A percentile compares a stretch with the other conserved stretches of the same genome.
phyloP scores from a whole-genome alignment of 768 basidiomycete genomes.

The Leccinum fibrillosum region DNA sequence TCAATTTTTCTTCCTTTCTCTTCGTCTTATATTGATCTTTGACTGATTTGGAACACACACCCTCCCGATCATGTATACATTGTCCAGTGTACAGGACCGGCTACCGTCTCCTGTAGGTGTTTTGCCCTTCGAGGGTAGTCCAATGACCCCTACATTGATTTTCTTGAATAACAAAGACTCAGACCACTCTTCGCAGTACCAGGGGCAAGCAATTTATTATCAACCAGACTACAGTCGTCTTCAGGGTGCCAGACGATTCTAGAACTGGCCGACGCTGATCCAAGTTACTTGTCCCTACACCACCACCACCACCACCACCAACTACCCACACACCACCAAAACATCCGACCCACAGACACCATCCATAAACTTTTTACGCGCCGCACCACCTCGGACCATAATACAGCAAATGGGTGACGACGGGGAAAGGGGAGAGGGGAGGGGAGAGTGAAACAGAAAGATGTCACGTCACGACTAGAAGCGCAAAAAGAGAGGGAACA shows the following conservation, averaged over 20 bases:
- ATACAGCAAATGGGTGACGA: conserved; percentile 8
- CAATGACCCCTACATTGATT: neutral
- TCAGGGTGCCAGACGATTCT: conserved; percentile 7
- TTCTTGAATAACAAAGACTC: neutral
- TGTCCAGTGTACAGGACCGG: neutral
- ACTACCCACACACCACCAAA: conserved; percentile 7
- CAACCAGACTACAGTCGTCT: conserved; percentile 5
- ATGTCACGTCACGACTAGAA: conserved; percentile 22
- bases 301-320: neutral
- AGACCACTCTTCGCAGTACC: neutral
- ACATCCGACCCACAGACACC: conserved; percentile 13
- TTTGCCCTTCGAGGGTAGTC: neutral
- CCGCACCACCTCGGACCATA: conserved; percentile 17
- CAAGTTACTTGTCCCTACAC: conserved; percentile 7
- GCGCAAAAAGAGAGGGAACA: conserved; percentile 8
- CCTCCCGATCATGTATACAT: neutral
- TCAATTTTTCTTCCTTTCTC: neutral
- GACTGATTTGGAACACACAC: neutral
- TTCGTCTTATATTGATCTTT: neutral
- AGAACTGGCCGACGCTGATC: conserved; percentile 1
- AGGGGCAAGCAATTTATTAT: conserved; percentile 7
- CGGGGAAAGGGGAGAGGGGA: neutral
- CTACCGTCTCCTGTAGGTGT: neutral
- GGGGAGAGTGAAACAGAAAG: conserved; percentile 2
- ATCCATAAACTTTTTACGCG: conserved; percentile 13